Percentiles rank a stretch among this genome's conserved stretches.
Conservation (phyloP, 441 rosid genomes). For the Dalechampia spathulata region DNA sequence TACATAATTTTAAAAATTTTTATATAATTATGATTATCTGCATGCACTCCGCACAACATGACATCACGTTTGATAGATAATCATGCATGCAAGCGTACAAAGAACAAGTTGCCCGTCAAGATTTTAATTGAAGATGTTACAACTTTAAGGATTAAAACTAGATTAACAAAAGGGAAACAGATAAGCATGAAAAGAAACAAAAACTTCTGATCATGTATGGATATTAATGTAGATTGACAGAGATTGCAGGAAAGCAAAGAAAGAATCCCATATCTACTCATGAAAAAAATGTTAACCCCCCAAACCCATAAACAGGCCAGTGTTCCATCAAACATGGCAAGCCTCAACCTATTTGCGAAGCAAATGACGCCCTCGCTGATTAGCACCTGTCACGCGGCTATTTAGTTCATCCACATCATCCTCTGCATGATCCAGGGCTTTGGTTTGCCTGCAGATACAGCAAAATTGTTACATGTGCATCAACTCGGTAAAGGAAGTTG, state of each 20-base stretch:
- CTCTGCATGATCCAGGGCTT: slow-evolving; percentile 48
- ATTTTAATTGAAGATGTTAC: too few species aligned
- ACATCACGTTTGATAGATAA: too few species aligned
- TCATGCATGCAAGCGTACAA: too few species aligned
- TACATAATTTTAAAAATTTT: too few species aligned
- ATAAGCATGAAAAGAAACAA: too few species aligned
- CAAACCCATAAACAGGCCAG: not conserved
- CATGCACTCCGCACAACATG: too few species aligned
- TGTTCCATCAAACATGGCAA: not conserved
- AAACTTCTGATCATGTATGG: too few species aligned
- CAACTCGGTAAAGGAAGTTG: not conserved
- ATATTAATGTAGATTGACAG: too few species aligned
- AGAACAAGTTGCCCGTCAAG: too few species aligned
- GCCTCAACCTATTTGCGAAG: slow-evolving; percentile 52
- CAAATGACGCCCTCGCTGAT: slow-evolving; percentile 52
- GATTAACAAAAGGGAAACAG: too few species aligned
- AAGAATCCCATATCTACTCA: slow-evolving; percentile 8
- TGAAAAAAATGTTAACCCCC: not conserved
- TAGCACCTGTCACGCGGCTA: slow-evolving; percentile 56
- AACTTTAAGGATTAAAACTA: too few species aligned
- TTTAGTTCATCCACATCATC: slow-evolving; percentile 69
- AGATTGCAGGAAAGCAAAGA: not conserved
- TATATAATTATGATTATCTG: too few species aligned
- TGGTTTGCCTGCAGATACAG: slow-evolving; percentile 51
- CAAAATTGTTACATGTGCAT: slow-evolving; percentile 1